Base-by-base conservation (phyloP, 257 asterid genomes). In the Jacaranda copaia region DNA sequence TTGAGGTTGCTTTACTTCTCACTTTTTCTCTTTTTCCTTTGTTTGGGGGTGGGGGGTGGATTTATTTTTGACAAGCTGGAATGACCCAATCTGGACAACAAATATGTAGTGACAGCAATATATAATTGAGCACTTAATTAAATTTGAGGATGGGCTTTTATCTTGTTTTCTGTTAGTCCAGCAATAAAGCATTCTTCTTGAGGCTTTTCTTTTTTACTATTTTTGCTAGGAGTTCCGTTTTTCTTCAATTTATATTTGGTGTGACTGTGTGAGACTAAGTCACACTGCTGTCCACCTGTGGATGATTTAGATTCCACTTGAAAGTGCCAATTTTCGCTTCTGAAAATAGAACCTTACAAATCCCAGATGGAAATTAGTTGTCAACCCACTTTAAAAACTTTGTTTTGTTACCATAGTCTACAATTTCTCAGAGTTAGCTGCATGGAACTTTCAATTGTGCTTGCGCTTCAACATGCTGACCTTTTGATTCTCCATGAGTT, bases 381-480 rank as follows among this genome's bases (percentile, higher is more conserved):
- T 35, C 40, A 39, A 39, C 75, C 42, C 74, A 57, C 64, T 9
- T 16, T 3, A n/a, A 5, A 15, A 12, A 35, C 19, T 52, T 14
- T 39, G 20, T 49, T 65, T 46, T 15, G 42, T 35, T 62, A 25
- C 9, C 77, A 48, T 56, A 11, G 12, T 58, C 3, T 71, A 70
- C 61, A 59, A 25, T 78, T 39, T 73, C n/a, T 18, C 53, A 13
- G 15, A 9, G 14, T 16, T 55, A 62, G 32, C 68, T 35, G 48
- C 39, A 51, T 49, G 8, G 18, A 7, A 42, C 46, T 43, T 16
- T 45, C 35, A 53, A 19, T 65, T 62, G 69, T 69, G 46, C 70
- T 64, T 67, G 62, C 36, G 68, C 48, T 32, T 73, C 71, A 51
- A 46, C 18, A 48, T 56, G 48, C 39, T 46, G 69, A 59, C n/a